These are phyloP conservation scores for Mycosarcoma mackinlayi DNA, from an alignment of 1,284 basidiomycete genomes.

Conservation along the genomic window DNA sequence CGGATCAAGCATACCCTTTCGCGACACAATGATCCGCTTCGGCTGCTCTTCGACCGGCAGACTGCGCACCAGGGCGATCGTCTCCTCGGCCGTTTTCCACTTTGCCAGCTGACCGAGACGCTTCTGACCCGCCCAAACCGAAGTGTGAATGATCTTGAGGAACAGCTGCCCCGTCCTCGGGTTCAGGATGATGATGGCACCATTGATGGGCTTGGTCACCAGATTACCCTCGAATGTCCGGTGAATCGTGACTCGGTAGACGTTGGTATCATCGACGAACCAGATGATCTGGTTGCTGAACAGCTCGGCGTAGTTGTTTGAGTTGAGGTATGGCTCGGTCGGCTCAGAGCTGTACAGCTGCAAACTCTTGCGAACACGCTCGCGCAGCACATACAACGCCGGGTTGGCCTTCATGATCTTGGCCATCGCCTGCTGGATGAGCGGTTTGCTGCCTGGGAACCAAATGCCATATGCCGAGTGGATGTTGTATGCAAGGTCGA, in stretches of 20 bases:
- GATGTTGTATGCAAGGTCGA: constrained; percentile 97
- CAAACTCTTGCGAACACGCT: constrained; percentile 97
- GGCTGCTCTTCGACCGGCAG: constrained; percentile 98
- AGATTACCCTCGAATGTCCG: constrained; percentile 99
- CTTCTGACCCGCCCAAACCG: constrained; percentile 99
- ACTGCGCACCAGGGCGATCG: constrained; percentile 94
- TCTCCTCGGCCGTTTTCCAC: constrained; percentile 99
- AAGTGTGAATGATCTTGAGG: constrained; percentile 99
- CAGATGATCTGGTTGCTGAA: constrained; percentile 99
- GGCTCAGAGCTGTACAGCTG: constrained; percentile 99
- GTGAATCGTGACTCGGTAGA: constrained; percentile 99
- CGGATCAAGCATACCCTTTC: constrained; percentile 93
- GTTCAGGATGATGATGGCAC: constrained; percentile 99
- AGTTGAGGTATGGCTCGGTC: constrained; percentile 97
- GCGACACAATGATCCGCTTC: constrained; percentile 98
- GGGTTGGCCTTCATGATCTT: constrained; percentile 99
- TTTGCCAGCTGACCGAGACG: constrained; percentile 99
- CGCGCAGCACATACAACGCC: constrained; percentile 95
- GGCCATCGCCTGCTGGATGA: constrained; percentile 98
- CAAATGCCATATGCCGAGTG: constrained; percentile 99
- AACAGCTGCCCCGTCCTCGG: constrained; percentile 98
- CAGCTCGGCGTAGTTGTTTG: constrained; percentile 93
- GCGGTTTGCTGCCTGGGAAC: constrained; percentile 98
- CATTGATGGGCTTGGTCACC: constrained; percentile 99
- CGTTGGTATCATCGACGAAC: constrained; percentile 99